These are phyloP conservation scores for Graphilbum fragrans DNA, from an alignment of 2,329 filamentous ascomycete genomes.

Conservation along the genomic window DNA sequence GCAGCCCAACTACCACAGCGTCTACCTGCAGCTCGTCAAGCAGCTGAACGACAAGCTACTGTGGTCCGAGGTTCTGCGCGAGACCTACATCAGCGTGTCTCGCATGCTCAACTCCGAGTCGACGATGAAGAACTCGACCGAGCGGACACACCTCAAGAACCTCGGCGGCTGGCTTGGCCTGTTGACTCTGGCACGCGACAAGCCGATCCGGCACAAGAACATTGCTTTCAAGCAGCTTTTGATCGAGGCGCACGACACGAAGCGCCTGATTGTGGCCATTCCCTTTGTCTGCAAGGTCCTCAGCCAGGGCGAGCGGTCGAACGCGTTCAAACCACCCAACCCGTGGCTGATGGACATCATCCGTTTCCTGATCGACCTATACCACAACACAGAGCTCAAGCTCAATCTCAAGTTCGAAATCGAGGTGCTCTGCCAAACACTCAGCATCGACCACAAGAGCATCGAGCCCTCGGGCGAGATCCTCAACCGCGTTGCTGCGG, in stretches of 20 bases:
- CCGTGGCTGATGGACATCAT: constrained; percentile 98
- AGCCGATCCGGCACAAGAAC: constrained; percentile 91
- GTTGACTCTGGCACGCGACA: constrained; percentile 82
- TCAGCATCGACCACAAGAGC: constrained; percentile 83
- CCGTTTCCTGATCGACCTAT: constrained; percentile 80
- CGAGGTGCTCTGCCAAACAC: constrained; percentile 87
- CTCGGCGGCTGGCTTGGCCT: constrained; percentile 89
- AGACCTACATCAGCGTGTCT: constrained; percentile 80
- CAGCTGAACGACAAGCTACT: constrained; percentile 68
- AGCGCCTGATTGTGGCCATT: constrained; percentile 82
- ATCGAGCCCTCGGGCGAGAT: constrained; percentile 84
- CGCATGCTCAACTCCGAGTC: constrained; percentile 83
- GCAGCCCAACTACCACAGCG: constrained; percentile 89
- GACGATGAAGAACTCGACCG: constrained; percentile 72
- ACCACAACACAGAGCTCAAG: constrained; percentile 85
- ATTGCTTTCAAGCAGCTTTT: constrained; percentile 95
- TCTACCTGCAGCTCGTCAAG: constrained; percentile 83
- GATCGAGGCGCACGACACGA: constrained; percentile 85
- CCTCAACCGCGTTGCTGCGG: constrained; percentile 56
- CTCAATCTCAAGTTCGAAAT: constrained; percentile 98
- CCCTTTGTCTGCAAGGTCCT: constrained; percentile 97
- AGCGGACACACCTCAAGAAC: constrained; percentile 84
- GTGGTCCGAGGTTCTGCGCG: constrained; percentile 81
- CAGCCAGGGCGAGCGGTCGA: constrained; percentile 70
- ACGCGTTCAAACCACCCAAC: constrained; percentile 87